Evolutionary conservation across 805 yeast genomes (phyloP), one percentile per base, ranked within the genome.

Genomic region (Candida pseudoglaebosa): DNA sequence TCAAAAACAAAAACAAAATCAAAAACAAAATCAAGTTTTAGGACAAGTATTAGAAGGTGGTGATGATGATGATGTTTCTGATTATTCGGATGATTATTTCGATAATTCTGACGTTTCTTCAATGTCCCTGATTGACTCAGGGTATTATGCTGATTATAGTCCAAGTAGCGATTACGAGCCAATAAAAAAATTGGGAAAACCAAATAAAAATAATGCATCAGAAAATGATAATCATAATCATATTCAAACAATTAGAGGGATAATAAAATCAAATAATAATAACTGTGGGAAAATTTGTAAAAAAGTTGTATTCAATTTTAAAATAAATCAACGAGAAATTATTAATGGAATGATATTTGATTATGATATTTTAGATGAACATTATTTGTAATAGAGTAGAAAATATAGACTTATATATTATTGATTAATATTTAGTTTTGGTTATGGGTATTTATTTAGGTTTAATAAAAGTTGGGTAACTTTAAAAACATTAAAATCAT

Each of bases 321-420:
- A 66, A 24, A 62, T 73, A 36, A 68, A 63, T 38, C 62, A 71
- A 5, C 58, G 78, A 40, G 77, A 72, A 47, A 64, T 67, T 28
- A 57, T 71, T 39, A 71, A 67, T 41, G 73, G 70, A 15, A 59
- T 60, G 20, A 55, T 65, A 19, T 59, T 65, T 42, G 77, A 73
- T 48, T 70, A 68, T 47, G 65, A 65, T 45, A 65, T 59, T 40
- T 54, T 68, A 42, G 73, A 68, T 47, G 56, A 64, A 31, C 56
- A 50, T 40, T 60, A 61, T 36, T 50, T 61, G 36, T 59, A 49
- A 50, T 21, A 9, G 9, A 21, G 24, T 9, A 21, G 6, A 21
- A 9, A 21, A 6, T 21, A 7, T 21, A 21, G 24, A 21, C 9
- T 21, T 21, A 7, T 9, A 21, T 21, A 21, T 21, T 21, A 21